These are phyloP conservation scores for Colletotrichum orchidophilum DNA, from an alignment of 2,329 filamentous ascomycete species.

Conservation along the genomic window DNA sequence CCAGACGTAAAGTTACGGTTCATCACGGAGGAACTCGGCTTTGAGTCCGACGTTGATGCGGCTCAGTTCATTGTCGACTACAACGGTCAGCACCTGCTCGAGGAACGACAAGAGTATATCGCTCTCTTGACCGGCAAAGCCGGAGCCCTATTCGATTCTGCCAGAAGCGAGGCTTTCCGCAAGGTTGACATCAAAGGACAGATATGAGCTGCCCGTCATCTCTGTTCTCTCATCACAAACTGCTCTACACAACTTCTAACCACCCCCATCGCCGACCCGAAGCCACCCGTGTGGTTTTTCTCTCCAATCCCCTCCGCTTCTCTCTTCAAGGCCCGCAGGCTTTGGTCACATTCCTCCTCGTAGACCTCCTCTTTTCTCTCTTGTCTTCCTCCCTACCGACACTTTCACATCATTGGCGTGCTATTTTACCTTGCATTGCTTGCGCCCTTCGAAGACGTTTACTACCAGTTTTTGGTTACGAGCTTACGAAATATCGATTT, in stretches of 20 bases:
- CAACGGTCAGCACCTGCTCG: slow-evolving; percentile 77
- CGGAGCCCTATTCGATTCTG: slow-evolving; percentile 75
- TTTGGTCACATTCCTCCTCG: slow-evolving; percentile 5
- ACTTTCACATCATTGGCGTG: slow-evolving; percentile 15
- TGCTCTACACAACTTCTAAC: slow-evolving; percentile 21
- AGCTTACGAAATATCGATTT: slow-evolving; percentile 17
- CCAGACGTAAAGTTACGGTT: slow-evolving; percentile 89
- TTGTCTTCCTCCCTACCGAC: slow-evolving; percentile 21
- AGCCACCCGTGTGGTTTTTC: background rate
- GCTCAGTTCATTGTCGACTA: slow-evolving; percentile 90
- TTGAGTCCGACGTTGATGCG: slow-evolving; percentile 91
- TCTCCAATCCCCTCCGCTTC: background rate
- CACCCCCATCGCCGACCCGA: background rate
- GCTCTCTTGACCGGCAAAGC: slow-evolving; percentile 80
- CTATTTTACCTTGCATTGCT: slow-evolving; percentile 19
- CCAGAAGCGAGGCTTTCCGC: slow-evolving; percentile 79
- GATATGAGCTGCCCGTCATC: slow-evolving; percentile 66
- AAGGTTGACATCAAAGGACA: slow-evolving; percentile 98
- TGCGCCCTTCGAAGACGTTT: slow-evolving; percentile 10
- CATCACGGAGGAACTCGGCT: slow-evolving; percentile 94
- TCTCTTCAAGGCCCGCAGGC: background rate
- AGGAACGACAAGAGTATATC: slow-evolving; percentile 79
- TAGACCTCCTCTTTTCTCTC: slow-evolving; percentile 25
- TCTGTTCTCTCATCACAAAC: slow-evolving; percentile 19
- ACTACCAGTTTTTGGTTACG: slow-evolving; percentile 15